phyloP scores from a whole-genome alignment of 2,329 filamentous ascomycete species.

The Fusarium pseudoanthophilum region DNA sequence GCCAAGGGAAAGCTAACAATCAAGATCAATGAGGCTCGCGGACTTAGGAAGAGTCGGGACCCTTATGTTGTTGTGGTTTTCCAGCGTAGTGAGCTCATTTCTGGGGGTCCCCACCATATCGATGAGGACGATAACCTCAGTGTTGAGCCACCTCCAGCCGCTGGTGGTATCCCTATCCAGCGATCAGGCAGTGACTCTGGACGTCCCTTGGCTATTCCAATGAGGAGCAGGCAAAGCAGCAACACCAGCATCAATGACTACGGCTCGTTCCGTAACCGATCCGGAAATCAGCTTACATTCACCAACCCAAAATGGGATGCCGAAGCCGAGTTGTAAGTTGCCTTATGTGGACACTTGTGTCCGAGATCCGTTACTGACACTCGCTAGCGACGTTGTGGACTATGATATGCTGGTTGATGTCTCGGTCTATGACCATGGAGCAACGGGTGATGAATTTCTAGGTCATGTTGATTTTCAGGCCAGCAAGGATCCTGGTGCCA shows the following conservation, averaged over 20 bases:
- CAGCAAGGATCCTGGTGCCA: slow-evolving; percentile 72
- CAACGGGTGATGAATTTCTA: slow-evolving; percentile 87
- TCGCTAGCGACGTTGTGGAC: slow-evolving; percentile 89
- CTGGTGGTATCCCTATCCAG: slow-evolving; percentile 69
- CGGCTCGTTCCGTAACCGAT: slow-evolving; percentile 68
- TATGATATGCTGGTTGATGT: slow-evolving; percentile 91
- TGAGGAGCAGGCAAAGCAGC: slow-evolving; percentile 96
- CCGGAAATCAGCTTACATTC: slow-evolving; percentile 64
- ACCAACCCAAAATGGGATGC: slow-evolving; percentile 96
- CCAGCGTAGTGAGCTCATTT: slow-evolving; percentile 96
- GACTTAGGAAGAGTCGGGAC: slow-evolving; percentile 82
- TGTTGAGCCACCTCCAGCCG: slow-evolving; percentile 56
- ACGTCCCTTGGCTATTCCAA: slow-evolving; percentile 90
- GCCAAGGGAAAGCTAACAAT: slow-evolving; percentile 90
- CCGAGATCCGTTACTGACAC: slow-evolving; percentile 18
- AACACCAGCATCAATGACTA: slow-evolving; percentile 84
- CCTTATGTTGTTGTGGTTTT: slow-evolving; percentile 98
- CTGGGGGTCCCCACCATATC: slow-evolving; percentile 77
- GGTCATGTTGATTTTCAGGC: slow-evolving; percentile 87
- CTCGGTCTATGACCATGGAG: slow-evolving; percentile 87
- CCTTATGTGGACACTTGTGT: no score
- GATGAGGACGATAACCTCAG: slow-evolving; percentile 68
- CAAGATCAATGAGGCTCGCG: slow-evolving; percentile 86
- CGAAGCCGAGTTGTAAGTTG: slow-evolving; percentile 87
- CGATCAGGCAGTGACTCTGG: slow-evolving; percentile 84